Conservation (phyloP, 176 grass and related monocot genomes). For the Chloris gayana region DNA sequence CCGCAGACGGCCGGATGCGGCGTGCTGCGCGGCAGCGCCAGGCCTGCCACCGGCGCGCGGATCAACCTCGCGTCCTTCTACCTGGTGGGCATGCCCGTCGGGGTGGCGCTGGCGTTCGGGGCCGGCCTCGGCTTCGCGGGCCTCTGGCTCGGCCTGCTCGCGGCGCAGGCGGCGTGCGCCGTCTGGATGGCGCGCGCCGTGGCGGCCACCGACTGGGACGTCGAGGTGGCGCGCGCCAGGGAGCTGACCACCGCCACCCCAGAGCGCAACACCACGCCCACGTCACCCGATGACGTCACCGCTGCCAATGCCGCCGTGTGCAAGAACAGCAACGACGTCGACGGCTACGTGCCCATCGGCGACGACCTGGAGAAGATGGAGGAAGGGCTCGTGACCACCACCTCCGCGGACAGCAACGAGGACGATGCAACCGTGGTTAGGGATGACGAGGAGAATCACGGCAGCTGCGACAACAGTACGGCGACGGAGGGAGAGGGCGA, state of each 20-base stretch:
- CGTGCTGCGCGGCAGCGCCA: slow-evolving; percentile 81
- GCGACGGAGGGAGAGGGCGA: slow-evolving; percentile 43
- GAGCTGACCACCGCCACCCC: slow-evolving; percentile 51
- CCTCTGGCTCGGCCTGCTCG: slow-evolving; percentile 88
- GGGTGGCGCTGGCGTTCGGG: slow-evolving; percentile 63
- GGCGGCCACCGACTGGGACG: slow-evolving; percentile 70
- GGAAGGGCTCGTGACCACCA: slow-evolving; percentile 41
- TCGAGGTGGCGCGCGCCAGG: slow-evolving; percentile 69
- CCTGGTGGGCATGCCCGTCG: slow-evolving; percentile 95
- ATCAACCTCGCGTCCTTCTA: slow-evolving; percentile 97
- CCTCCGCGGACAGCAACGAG: neutral
- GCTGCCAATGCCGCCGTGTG: slow-evolving; percentile 15
- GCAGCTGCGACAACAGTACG: neutral
- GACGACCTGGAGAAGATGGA: slow-evolving; percentile 49
- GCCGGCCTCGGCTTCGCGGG: slow-evolving; percentile 75
- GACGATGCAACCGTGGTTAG: slow-evolving; percentile 16
- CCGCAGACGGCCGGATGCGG: slow-evolving; percentile 94
- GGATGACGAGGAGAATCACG: slow-evolving; percentile 8
- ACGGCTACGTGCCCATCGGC: slow-evolving; percentile 49
- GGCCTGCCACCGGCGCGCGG: slow-evolving; percentile 67
- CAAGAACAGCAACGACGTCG: neutral
- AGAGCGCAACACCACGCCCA: slow-evolving; percentile 26
- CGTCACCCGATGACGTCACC: neutral
- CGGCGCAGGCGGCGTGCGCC: slow-evolving; percentile 84
- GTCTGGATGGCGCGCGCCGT: slow-evolving; percentile 70